These are phyloP conservation scores for Tephrocybe sp. DNA, from an alignment of 768 basidiomycete genomes.

Conservation along the genomic window DNA sequence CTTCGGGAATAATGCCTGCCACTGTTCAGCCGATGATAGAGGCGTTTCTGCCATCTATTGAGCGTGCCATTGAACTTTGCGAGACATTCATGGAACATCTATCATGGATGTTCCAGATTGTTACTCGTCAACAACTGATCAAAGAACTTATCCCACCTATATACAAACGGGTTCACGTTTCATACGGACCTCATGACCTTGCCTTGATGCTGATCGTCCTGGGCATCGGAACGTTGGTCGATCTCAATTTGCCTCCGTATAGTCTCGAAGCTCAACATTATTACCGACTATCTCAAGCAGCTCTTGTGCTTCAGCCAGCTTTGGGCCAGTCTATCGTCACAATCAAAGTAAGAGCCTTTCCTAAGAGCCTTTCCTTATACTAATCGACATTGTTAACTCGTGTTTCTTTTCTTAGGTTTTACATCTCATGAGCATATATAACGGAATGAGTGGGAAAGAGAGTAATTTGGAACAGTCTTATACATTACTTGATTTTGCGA, in stretches of 20 bases:
- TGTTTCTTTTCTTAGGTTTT: conserved; percentile 28
- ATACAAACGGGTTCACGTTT: conserved; percentile 33
- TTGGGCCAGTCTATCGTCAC: conserved; percentile 43
- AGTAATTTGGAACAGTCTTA: conserved; percentile 46
- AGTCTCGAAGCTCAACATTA: conserved; percentile 54
- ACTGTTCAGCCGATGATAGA: conserved; percentile 40
- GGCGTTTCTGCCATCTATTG: conserved; percentile 40
- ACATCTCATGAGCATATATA: conserved; percentile 53
- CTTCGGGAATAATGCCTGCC: conserved; percentile 28
- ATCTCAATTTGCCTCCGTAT: conserved; percentile 42
- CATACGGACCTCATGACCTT: conserved; percentile 49
- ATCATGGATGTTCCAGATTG: conserved; percentile 50
- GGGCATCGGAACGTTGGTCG: conserved; percentile 46
- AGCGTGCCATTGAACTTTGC: conserved; percentile 39
- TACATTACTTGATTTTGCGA: conserved; percentile 43
- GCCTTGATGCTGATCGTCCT: conserved; percentile 44
- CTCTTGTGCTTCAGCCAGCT: conserved; percentile 43
- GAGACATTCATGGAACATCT: conserved; percentile 46
- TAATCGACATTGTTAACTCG: background rate
- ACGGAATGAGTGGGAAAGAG: conserved; percentile 52
- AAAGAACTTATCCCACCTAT: conserved; percentile 44
- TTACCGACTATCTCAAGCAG: conserved; percentile 43
- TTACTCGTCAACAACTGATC: conserved; percentile 42
- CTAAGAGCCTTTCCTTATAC: background rate
- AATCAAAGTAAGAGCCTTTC: conserved; percentile 30